Evolutionary conservation across 208 protist genomes (phyloP).

Genomic region (Perkinsela sp.): DNA sequence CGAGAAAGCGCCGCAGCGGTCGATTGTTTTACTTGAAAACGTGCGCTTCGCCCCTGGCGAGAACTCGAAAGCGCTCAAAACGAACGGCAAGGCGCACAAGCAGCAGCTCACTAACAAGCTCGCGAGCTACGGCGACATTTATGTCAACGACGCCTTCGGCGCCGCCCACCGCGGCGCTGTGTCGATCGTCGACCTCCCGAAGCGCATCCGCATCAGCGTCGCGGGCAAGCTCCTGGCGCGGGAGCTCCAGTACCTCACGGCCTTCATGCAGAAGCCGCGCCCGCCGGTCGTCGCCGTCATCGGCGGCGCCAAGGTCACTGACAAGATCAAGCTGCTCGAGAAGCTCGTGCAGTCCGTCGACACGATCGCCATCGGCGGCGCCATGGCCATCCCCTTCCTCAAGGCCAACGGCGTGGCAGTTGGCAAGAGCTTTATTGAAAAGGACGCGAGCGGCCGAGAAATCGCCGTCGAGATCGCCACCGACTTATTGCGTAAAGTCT

Average conservation of each 20-base stretch:
- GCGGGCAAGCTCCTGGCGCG: conserved; percentile 93
- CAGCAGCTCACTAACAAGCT: conserved; percentile 57
- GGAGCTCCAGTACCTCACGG: conserved; percentile 91
- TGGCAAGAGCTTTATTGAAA: conserved; percentile 80
- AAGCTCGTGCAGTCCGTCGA: conserved; percentile 91
- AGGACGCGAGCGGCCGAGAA: conserved; percentile 1
- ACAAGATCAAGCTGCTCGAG: conserved; percentile 96
- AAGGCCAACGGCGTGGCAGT: conserved; percentile 57
- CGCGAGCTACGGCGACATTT: conserved; percentile 77
- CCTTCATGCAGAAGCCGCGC: conserved; percentile 46
- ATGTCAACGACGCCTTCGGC: conserved; percentile 95
- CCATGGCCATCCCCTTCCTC: conserved; percentile 93
- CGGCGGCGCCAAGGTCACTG: conserved; percentile 84
- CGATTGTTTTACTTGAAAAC: conserved; percentile 93
- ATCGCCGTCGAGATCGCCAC: conserved; percentile 4
- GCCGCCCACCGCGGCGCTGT: conserved; percentile 90
- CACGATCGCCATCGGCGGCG: conserved; percentile 91
- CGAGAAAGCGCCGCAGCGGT: conserved; percentile 22
- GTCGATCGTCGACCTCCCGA: conserved; percentile 53
- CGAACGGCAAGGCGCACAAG: conserved; percentile 19
- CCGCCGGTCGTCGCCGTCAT: conserved; percentile 83
- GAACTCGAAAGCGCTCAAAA: conserved; percentile 44
- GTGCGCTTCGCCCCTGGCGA: conserved; percentile 94
- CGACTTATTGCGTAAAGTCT: conserved; percentile 39
- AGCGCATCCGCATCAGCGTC: conserved; percentile 41